phyloP scores from a whole-genome alignment of 129 eudicot genomes.

The Helichrysum umbraculigerum region DNA sequence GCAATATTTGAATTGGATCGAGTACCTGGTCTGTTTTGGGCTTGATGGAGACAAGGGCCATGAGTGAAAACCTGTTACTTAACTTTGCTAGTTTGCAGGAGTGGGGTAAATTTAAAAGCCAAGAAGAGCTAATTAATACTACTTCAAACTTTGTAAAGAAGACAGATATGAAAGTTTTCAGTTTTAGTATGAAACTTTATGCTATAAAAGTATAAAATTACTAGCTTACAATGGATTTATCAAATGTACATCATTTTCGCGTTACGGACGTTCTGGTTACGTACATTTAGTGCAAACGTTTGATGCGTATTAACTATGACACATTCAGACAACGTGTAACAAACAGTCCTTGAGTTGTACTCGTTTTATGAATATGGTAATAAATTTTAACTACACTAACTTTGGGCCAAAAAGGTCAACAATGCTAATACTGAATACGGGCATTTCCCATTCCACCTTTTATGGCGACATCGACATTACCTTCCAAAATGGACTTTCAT shows the following conservation, averaged over 20 bases:
- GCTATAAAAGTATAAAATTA: not conserved
- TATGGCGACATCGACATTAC: not conserved
- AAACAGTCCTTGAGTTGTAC: not conserved
- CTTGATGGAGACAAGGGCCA: not conserved
- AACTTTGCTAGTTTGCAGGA: too few relatives aligned
- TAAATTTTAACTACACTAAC: too few relatives aligned
- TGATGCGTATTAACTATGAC: not conserved
- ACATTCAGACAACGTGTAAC: not conserved
- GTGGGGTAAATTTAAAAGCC: not conserved
- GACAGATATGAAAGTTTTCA: not conserved
- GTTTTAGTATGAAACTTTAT: too few relatives aligned
- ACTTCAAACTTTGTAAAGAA: not conserved
- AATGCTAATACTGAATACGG: not conserved
- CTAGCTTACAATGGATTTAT: not conserved
- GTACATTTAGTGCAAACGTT: too few relatives aligned
- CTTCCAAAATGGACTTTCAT: not conserved
- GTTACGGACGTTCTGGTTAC: not conserved
- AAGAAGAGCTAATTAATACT: not conserved
- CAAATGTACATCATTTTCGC: not conserved
- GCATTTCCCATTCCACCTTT: not conserved
- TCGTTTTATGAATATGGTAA: not conserved
- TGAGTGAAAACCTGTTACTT: not conserved
- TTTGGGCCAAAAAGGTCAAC: not conserved
- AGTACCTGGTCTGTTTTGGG: not conserved
- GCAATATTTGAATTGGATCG: not conserved